These are phyloP conservation scores for Barbatosphaeria neglecta DNA, from an alignment of 495 filamentous ascomycete species.

Conservation along the genomic window DNA sequence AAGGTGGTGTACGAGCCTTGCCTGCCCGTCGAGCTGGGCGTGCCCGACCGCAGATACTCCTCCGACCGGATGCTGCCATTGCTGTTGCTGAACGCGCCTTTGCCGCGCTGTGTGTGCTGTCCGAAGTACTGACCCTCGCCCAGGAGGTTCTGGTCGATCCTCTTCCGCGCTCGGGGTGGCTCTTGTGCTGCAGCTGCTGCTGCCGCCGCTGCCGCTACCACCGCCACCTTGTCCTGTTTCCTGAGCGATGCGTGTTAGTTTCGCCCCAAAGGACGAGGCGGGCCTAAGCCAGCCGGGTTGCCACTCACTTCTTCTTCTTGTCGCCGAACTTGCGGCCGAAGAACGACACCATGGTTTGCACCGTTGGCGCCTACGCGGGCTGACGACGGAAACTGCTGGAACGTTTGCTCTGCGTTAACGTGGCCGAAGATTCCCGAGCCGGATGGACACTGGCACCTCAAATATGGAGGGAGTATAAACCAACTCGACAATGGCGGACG, in stretches of 20 bases:
- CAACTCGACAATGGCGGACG: too few species aligned
- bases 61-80: constrained; percentile 20
- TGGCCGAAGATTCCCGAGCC: too few species aligned
- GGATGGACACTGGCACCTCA: too few species aligned
- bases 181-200: constrained; percentile 5
- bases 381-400: too few species aligned
- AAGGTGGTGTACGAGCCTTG: too few species aligned
- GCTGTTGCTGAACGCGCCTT: constrained; percentile 7
- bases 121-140: constrained; percentile 18
- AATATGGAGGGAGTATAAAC: too few species aligned
- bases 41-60: constrained; percentile 17
- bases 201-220: too few species aligned
- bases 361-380: not conserved
- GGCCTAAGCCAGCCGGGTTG: too few species aligned
- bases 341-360: constrained; percentile 34
- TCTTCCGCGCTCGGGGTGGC: constrained; percentile 13
- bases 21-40: constrained; percentile 14
- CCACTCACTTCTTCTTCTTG: constrained; percentile 37
- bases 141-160: constrained; percentile 16
- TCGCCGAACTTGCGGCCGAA: constrained; percentile 37
- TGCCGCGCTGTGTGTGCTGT: constrained; percentile 7
- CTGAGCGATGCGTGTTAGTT: constrained; percentile 9
- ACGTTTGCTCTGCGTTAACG: too few species aligned
- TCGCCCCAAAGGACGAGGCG: too few species aligned
- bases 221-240: constrained; percentile 20